These are phyloP conservation scores for Phytophthora multivora DNA, from an alignment of 352 stramenopile species.

Conservation along the genomic window DNA sequence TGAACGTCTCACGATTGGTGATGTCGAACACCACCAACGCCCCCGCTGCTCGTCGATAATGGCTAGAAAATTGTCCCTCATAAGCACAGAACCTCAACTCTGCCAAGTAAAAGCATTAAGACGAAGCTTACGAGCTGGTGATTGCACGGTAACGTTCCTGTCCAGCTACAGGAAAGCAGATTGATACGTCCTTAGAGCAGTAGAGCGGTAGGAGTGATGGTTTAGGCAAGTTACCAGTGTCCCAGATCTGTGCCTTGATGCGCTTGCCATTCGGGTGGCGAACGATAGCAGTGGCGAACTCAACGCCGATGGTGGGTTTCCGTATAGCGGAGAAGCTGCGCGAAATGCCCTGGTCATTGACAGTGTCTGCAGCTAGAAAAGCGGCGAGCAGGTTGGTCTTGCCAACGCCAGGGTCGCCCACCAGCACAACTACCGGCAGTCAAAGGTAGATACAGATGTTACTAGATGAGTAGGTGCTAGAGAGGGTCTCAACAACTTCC, in stretches of 20 bases:
- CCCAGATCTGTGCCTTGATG: conserved; percentile 87
- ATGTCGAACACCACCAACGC: conserved; percentile 84
- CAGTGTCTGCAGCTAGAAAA: conserved; percentile 56
- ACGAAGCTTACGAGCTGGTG: conserved; percentile 66
- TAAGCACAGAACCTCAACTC: background rate
- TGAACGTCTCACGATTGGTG: conserved; percentile 61
- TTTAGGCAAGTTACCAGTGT: conserved; percentile 45
- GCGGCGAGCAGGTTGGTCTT: conserved; percentile 91
- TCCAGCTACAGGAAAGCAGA: conserved; percentile 35
- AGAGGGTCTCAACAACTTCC: background rate
- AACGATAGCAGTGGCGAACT: conserved; percentile 84
- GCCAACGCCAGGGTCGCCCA: conserved; percentile 85
- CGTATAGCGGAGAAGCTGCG: conserved; percentile 56
- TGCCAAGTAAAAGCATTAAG: background rate
- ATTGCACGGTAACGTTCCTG: conserved; percentile 86
- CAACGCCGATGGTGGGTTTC: conserved; percentile 83
- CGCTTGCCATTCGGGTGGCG: conserved; percentile 73
- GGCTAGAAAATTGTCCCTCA: conserved; percentile 27
- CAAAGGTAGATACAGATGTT: background rate
- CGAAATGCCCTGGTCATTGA: conserved; percentile 41
- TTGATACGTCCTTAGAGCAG: background rate
- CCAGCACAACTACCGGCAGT: conserved; percentile 60
- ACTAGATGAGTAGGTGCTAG: background rate
- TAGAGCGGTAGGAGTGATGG: background rate
- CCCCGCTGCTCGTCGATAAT: conserved; percentile 76